Evolutionary conservation across 768 basidiomycete genomes (phyloP), one percentile per base, ranked within the genome.

Genomic region (Pulveroboletus sp.): DNA sequence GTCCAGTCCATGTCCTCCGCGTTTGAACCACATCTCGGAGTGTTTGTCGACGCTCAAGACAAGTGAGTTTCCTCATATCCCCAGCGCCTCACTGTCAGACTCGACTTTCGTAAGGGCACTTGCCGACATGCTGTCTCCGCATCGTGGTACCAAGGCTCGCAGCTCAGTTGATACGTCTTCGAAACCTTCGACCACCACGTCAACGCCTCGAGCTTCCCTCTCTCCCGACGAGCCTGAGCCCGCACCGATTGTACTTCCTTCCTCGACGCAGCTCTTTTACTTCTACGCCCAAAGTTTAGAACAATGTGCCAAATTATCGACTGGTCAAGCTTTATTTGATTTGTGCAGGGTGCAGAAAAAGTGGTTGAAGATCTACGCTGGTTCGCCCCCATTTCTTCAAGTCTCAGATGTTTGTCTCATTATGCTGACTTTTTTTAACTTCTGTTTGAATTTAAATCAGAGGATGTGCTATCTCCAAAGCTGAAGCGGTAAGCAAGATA

Each of bases 31-130:
- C 88, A 96, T 67, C 90, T 98, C 76, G 76, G 82, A 22, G 82
- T 99, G 32, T 98, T 95, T 60, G 86, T 98, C 37, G 91, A 96
- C 49, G 93, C 96, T 27, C 96, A 98, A 64, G 93, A 97, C 76
- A 92, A 86, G 93, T 76, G 85, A 82, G 89, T 24, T 47, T 41
- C 36, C 16, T 24, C 10, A 14, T 19, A 22, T 2, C 38, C 5
- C 16, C 52, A 36, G 24, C 30, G 40, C 24, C 16, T 19, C 16
- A 5, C 6, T 47, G 24, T 37, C 36, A 13, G 27, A 19, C 43
- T 39, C 14, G 46, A 16, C 17, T 13, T 45, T 19, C 29, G 22
- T 24, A 50, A 96, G 93, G 65, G 86, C 89, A 5, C 78, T 98
- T 17, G 71, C 87, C 2, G 94, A 95, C 57, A 95, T 98, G 89